Evolutionary conservation across 306 rosid genomes (phyloP).

Genomic region (Alnus glutinosa): DNA sequence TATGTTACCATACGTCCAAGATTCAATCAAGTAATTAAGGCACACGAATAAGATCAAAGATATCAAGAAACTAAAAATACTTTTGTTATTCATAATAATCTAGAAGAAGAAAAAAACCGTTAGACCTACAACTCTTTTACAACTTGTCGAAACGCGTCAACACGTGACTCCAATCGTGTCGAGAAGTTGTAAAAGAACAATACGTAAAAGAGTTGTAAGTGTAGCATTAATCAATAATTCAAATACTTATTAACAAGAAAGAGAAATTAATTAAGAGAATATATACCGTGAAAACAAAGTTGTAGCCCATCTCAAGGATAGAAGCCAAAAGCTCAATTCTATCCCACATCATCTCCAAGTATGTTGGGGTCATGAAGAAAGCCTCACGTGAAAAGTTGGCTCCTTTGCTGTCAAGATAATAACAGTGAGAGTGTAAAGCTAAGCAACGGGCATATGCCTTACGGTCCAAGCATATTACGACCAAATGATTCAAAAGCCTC

Average conservation of each 20-base stretch:
- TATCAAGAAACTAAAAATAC: too few species aligned
- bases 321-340: constrained; percentile 59
- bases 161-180: too few species aligned
- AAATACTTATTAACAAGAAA: not conserved
- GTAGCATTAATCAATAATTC: too few species aligned
- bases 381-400: constrained; percentile 64
- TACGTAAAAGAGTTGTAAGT: too few species aligned
- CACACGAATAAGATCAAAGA: too few species aligned
- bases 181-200: too few species aligned
- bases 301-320: constrained; percentile 69
- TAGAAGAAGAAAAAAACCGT: too few species aligned
- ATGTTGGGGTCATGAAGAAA: constrained; percentile 57
- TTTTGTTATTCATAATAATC: too few species aligned
- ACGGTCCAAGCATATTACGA: constrained; percentile 62
- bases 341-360: constrained; percentile 89
- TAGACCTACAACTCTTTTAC: too few species aligned
- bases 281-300: constrained; percentile 78
- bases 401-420: constrained; percentile 46
- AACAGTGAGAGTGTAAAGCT: constrained; percentile 64
- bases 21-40: too few species aligned
- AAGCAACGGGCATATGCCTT: constrained; percentile 71
- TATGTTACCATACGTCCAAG: too few species aligned
- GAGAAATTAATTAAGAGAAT: not conserved
- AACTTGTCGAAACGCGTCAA: too few species aligned
- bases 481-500: constrained; percentile 60